Conservation (phyloP, 257 asterid species). For the Schizonepeta tenuifolia region DNA sequence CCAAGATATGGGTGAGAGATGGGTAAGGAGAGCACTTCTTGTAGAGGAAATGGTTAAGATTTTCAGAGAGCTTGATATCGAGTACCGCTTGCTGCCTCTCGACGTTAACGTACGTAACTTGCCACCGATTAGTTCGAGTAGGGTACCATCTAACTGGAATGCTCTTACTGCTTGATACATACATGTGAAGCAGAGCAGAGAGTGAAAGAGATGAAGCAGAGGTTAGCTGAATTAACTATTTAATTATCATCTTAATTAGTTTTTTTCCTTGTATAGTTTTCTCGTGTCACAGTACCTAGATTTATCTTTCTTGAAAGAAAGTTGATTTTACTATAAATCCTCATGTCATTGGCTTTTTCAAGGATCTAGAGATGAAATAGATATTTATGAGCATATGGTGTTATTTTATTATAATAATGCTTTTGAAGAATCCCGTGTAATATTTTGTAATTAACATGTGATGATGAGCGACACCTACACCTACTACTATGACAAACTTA, state of each 20-base stretch:
- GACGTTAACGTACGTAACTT: slow-evolving; percentile 76
- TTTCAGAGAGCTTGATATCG: slow-evolving; percentile 80
- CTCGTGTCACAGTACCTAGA: not conserved
- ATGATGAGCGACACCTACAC: no score
- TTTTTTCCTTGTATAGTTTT: not conserved
- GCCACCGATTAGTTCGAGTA: slow-evolving; percentile 59
- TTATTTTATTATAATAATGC: not conserved
- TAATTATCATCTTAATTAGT: not conserved
- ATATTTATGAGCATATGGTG: not conserved
- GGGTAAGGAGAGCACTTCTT: slow-evolving; percentile 67
- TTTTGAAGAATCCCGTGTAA: not conserved
- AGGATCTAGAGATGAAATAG: not conserved
- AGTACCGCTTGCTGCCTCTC: slow-evolving; percentile 73
- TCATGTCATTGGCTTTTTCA: not conserved
- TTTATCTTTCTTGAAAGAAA: not conserved
- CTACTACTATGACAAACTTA: no score
- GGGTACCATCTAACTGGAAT: slow-evolving; percentile 82
- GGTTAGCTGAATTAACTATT: no score
- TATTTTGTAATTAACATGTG: no score
- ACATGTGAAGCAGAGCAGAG: slow-evolving; percentile 1
- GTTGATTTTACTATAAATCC: not conserved
- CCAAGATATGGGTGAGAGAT: slow-evolving; percentile 95
- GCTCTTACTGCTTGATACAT: slow-evolving; percentile 36
- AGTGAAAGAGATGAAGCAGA: not conserved
- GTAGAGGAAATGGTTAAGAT: slow-evolving; percentile 79